Conservation (phyloP, 1,284 basidiomycete species). For the Fomitopsis pinicola region DNA sequence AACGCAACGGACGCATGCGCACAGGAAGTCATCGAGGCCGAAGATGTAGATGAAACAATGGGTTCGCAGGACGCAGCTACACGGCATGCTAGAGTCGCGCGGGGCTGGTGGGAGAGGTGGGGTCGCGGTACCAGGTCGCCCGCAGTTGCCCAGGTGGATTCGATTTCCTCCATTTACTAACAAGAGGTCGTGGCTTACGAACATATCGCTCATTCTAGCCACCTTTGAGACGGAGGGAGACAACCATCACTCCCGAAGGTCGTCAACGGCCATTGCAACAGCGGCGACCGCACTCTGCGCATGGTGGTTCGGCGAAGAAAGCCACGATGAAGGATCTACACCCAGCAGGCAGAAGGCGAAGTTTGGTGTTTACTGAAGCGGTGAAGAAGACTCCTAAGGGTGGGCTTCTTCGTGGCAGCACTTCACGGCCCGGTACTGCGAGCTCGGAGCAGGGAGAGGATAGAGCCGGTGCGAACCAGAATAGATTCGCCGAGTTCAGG, state of each 20-base stretch:
- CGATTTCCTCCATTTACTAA: conserved; percentile 9
- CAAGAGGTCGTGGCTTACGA: background rate
- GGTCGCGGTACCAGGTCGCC: conserved; percentile 22
- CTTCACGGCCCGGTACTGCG: conserved; percentile 17
- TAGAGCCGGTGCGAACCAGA: conserved; percentile 13
- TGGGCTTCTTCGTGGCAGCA: conserved; percentile 7
- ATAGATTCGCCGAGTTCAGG: conserved; percentile 28
- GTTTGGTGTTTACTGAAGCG: conserved; percentile 18
- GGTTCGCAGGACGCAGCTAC: conserved; percentile 17
- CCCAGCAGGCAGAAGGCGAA: conserved; percentile 17
- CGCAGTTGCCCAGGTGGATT: conserved; percentile 20
- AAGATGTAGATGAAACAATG: conserved; percentile 18
- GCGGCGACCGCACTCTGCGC: conserved; percentile 16
- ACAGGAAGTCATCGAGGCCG: conserved; percentile 11
- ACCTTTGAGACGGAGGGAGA: conserved; percentile 38
- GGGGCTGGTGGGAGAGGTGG: conserved; percentile 61
- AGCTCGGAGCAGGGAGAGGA: conserved; percentile 13
- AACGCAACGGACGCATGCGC: conserved; percentile 10
- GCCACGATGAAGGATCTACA: conserved; percentile 19
- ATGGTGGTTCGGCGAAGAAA: conserved; percentile 17
- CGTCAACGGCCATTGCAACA: conserved; percentile 23
- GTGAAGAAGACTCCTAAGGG: conserved; percentile 16
- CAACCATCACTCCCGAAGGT: conserved; percentile 44
- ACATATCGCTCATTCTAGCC: conserved; percentile 21
- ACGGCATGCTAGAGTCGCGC: conserved; percentile 42